phyloP scores from a whole-genome alignment of 1,139 yeast genomes.

The Scheffersomyces parashehatae region DNA sequence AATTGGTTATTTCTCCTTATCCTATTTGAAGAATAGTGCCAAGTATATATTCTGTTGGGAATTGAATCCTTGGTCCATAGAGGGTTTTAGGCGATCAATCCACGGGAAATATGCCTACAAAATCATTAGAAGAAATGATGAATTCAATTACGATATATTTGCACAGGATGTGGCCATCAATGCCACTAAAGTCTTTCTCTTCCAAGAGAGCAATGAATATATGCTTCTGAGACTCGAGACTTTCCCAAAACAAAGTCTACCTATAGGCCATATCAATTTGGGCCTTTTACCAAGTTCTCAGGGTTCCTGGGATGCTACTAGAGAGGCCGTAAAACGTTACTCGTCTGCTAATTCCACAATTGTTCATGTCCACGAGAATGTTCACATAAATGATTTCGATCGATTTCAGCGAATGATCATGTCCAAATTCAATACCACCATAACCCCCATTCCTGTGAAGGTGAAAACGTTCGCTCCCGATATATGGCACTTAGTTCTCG shows the following conservation, averaged over 20 bases:
- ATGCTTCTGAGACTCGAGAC: constrained; percentile 43
- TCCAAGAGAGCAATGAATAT: constrained; percentile 61
- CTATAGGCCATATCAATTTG: constrained; percentile 66
- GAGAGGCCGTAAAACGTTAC: constrained; percentile 20
- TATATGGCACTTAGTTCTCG: constrained; percentile 76
- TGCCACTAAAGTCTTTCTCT: constrained; percentile 38
- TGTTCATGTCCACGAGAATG: constrained; percentile 79
- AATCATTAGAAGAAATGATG: constrained; percentile 31
- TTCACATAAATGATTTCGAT: constrained; percentile 45
- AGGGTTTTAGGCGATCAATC: constrained; percentile 65
- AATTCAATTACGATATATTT: constrained; percentile 20
- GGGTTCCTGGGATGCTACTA: constrained; percentile 58
- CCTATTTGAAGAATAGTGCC: constrained; percentile 62
- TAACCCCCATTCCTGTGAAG: constrained; percentile 45
- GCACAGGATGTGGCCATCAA: constrained; percentile 2
- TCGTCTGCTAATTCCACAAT: constrained; percentile 17
- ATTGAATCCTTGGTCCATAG: constrained; percentile 80
- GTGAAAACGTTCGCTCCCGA: constrained; percentile 89
- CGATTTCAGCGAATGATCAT: constrained; percentile 21
- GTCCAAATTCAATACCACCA: constrained; percentile 9
- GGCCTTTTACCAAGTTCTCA: constrained; percentile 75
- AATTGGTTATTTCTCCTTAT: constrained; percentile 79
- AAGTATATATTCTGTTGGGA: constrained; percentile 72
- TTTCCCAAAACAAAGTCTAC: constrained; percentile 16
- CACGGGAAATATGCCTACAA: constrained; percentile 44